Evolutionary conservation across 345 rosid genomes (phyloP).

Genomic region (Eutrema heterophyllum): DNA sequence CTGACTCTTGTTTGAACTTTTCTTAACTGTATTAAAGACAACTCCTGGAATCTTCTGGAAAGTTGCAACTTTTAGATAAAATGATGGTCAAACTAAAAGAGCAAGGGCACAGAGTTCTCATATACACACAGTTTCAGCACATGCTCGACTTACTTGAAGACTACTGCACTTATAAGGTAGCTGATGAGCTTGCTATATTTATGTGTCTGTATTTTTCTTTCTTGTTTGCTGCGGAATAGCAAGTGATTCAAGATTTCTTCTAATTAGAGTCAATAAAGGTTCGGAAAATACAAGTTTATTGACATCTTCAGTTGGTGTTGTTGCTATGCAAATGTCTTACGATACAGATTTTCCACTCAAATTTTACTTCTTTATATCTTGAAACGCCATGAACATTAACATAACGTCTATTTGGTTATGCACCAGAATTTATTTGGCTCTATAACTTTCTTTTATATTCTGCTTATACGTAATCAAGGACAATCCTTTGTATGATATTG

Average conservation of each 20-base stretch:
- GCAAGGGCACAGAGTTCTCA: slow-evolving; percentile 91
- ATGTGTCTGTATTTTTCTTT: background rate
- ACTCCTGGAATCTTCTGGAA: slow-evolving; percentile 73
- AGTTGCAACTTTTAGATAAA: slow-evolving; percentile 74
- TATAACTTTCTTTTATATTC: background rate
- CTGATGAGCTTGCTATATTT: background rate
- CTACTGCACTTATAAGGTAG: slow-evolving; percentile 65
- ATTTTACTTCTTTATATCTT: background rate
- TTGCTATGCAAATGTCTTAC: background rate
- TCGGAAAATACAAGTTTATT: too few relatives aligned
- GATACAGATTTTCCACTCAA: background rate
- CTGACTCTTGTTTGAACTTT: background rate
- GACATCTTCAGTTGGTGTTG: too few relatives aligned
- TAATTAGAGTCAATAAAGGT: background rate
- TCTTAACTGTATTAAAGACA: slow-evolving; percentile 39
- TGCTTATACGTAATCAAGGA: background rate
- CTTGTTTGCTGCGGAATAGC: background rate
- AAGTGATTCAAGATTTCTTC: background rate
- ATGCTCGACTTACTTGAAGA: slow-evolving; percentile 81
- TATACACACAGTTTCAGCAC: slow-evolving; percentile 82
- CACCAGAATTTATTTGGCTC: background rate
- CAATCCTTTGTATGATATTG: background rate
- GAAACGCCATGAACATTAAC: background rate
- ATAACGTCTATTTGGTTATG: background rate
- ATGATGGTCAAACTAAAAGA: slow-evolving; percentile 90